Evolutionary conservation across 139 green algal species (phyloP).

Genomic region (Chlamydomonas incerta): DNA sequence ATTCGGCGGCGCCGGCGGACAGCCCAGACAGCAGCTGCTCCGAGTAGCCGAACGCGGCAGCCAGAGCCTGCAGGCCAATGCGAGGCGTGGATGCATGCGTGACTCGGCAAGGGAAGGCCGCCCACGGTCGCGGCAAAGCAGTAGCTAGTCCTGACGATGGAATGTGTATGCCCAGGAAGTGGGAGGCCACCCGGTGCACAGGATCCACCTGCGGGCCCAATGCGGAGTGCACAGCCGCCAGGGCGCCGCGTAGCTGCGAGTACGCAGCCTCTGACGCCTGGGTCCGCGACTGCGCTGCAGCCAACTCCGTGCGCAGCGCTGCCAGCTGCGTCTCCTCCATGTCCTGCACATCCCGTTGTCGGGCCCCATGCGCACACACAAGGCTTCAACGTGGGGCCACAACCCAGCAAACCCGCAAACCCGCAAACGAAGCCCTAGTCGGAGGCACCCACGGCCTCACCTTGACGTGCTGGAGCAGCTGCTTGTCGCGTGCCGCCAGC

Average conservation of each 20-base stretch:
- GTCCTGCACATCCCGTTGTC: too few species aligned
- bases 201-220: conserved; percentile 14
- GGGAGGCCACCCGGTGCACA: neutral
- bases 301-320: conserved; percentile 32
- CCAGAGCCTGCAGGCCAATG: conserved; percentile 1
- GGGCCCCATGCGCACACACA: too few species aligned
- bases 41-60: conserved; percentile 41
- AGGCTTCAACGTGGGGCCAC: too few species aligned
- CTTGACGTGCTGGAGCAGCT: conserved; percentile 54
- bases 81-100: neutral
- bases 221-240: neutral
- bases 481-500: conserved; percentile 41
- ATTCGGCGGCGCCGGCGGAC: neutral
- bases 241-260: neutral
- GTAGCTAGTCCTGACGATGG: too few species aligned
- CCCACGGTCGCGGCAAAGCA: too few species aligned
- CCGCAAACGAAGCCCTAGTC: too few species aligned
- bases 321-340: conserved; percentile 42
- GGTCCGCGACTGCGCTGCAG: neutral
- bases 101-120: too few species aligned
- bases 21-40: conserved; percentile 14
- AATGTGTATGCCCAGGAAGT: too few species aligned
- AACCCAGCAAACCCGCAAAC: too few species aligned
- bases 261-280: neutral
- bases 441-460: neutral